Base-by-base conservation (phyloP, 305 asterid species). In the Fraxinus baroniana region DNA sequence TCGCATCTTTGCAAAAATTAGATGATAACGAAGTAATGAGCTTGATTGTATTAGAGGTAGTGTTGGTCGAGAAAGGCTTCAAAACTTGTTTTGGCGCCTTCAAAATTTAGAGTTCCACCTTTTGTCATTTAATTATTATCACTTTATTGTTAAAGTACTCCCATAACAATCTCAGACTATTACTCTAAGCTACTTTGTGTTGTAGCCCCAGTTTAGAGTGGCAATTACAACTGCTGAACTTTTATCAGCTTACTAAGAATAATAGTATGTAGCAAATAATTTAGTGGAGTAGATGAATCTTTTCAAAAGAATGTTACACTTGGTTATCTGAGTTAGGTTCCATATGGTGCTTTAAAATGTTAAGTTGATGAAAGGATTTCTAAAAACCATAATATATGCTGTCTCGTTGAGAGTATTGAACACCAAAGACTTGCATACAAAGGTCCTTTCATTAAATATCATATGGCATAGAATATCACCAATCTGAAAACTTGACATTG, bases 391-490 rank as follows among this genome's bases (percentile, higher is more conserved):
- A 30, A 28, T 13, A 3, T 33, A 62, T 64, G 28, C 68, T 60
- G 52, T 81, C 84, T 84, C 74, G 33, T 71, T 20, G 35, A 0
- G 2, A 66, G 74, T 22, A 81, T 41, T 81, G 78, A 60, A 68
- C 74, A 15, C 72, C 22, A 13, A 64, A 74, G 64, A 78, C 81
- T 74, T 77, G 18, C 78, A 55, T 39, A 39, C 46, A 8, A 0
- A 66, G 36, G n/a, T 73, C 77, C 0, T 78, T 78, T 64, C 17
- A 7, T 74, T 78, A 35, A 35, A 44, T 44, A 44, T 44, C 12
- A 0, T 1, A 0, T 44, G 4, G 52, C 0, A 4, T 44, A 44
- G 17, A 44, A 44, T 44, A 44, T 0, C n/a, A 0, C 55, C 0
- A 12, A 0, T 44, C 55, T 12, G 55, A 44, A 44, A 12, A 12